Conservation (phyloP, 768 basidiomycete species). For the Agrocybe praecox region DNA sequence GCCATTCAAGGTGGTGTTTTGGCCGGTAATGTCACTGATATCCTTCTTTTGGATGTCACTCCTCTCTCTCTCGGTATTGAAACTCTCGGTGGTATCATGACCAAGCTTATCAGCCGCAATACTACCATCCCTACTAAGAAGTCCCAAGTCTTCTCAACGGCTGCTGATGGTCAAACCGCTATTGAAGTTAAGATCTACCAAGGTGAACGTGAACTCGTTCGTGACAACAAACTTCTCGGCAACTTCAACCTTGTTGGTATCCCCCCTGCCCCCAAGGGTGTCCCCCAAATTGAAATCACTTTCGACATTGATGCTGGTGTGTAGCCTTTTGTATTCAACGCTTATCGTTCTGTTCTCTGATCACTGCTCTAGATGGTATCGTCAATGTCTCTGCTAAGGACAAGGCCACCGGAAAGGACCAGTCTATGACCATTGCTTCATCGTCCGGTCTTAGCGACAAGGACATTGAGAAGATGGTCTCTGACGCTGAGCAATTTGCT, state of each 20-base stretch:
- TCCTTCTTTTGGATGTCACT: conserved; percentile 93
- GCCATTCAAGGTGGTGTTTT: conserved; percentile 98
- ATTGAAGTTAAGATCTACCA: conserved; percentile 99
- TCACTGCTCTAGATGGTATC: conserved; percentile 71
- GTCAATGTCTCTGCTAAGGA: conserved; percentile 97
- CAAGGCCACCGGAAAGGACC: conserved; percentile 88
- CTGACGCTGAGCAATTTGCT: conserved; percentile 91
- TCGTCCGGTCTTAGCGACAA: conserved; percentile 95
- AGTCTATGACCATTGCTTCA: conserved; percentile 96
- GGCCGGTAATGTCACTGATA: conserved; percentile 94
- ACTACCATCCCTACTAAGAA: conserved; percentile 99
- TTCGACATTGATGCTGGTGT: conserved; percentile 96
- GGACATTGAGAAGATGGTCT: conserved; percentile 97
- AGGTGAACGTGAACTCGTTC: conserved; percentile 97
- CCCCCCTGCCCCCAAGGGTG: conserved; percentile 82
- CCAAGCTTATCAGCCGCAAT: conserved; percentile 96
- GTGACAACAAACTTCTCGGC: conserved; percentile 98
- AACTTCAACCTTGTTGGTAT: conserved; percentile 99
- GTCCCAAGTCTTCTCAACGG: conserved; percentile 98
- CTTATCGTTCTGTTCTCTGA: neutral
- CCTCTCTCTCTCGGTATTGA: conserved; percentile 96
- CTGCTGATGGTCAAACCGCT: conserved; percentile 98
- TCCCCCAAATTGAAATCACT: conserved; percentile 86
- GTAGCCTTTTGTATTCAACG: conserved; percentile 19
- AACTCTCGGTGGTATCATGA: conserved; percentile 99